Base-by-base conservation (phyloP, 1,284 basidiomycete genomes). In the Irpex rosettiformis region DNA sequence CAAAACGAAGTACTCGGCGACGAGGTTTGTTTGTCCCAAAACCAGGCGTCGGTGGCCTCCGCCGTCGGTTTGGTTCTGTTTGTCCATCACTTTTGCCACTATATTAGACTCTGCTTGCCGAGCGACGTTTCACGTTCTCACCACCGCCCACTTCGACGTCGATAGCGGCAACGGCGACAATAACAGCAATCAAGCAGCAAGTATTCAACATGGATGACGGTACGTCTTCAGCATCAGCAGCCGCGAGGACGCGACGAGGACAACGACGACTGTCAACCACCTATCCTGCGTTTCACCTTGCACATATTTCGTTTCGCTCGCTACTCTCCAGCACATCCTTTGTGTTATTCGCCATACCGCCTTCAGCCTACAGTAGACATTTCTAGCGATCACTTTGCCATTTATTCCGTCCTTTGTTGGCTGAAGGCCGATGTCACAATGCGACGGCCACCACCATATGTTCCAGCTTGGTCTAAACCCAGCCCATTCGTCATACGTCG, bases 191-290 rank as follows among this genome's bases (percentile, higher is more conserved):
- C 18, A 51, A 16, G 11, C 56, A 58, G 51, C 62, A 57, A 52
- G n/a, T 29, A 55, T 33, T 64, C 77, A 80, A 77, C 72, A 88
- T 88, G 86, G 86, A 88, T 85, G 86, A 88, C 83, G 86, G 86
- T 88, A 88, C 86, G 86, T 88, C 77, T 72, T 81, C 86, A 86
- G 78, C 85, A 85, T 85, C 82, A 80, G 76, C 84, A 70, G 69
- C 76, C 63, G 69, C 75, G 70, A 72, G 77, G 65, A 67, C 74
- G 65, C 67, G 63, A 63, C 67, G 52, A 61, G 65, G 65, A 69
- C 70, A 65, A 67, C 70, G 63, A 65, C 63, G 62, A 63, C 22
- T 24, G 10, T 51, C 18, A 8, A 11, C 24, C 48, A 24, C 21
- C 13, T 51, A 51, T 18, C 16, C 33, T 37, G 33, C 16, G 33